Conservation (phyloP, 202 grass and related monocot species). For the Eragrostis tef region DNA sequence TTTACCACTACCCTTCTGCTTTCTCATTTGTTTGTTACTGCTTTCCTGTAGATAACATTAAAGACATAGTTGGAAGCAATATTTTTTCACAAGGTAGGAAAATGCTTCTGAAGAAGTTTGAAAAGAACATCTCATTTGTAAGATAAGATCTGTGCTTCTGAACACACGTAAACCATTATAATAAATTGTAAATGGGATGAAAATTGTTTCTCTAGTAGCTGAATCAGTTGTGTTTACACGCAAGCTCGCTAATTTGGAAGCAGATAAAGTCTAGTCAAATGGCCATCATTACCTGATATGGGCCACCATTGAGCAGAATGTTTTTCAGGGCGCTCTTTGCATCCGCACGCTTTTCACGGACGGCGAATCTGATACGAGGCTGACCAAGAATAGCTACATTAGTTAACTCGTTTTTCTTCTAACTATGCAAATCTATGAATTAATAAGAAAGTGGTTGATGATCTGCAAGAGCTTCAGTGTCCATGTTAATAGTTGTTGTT, state of each 20-base stretch:
- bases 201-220: background rate
- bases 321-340: slow-evolving; percentile 72
- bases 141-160: background rate
- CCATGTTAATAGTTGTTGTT: too few species aligned
- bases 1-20: slow-evolving; percentile 48
- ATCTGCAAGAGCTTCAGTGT: background rate
- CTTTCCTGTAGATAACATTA: slow-evolving; percentile 42
- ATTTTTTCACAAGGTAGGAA: slow-evolving; percentile 12
- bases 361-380: slow-evolving; percentile 55
- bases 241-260: background rate
- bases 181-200: background rate
- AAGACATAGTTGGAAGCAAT: background rate
- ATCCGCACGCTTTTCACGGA: slow-evolving; percentile 72
- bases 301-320: slow-evolving; percentile 63
- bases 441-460: too few species aligned
- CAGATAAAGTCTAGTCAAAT: background rate
- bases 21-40: slow-evolving; percentile 45
- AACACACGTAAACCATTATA: background rate
- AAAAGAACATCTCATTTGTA: background rate
- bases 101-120: background rate
- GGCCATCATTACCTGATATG: slow-evolving; percentile 39
- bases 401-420: background rate
- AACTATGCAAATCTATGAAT: background rate
- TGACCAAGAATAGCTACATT: slow-evolving; percentile 34
- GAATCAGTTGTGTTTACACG: background rate